Conservation (phyloP, 495 filamentous ascomycete species). For the Penicillium samsonianum region DNA sequence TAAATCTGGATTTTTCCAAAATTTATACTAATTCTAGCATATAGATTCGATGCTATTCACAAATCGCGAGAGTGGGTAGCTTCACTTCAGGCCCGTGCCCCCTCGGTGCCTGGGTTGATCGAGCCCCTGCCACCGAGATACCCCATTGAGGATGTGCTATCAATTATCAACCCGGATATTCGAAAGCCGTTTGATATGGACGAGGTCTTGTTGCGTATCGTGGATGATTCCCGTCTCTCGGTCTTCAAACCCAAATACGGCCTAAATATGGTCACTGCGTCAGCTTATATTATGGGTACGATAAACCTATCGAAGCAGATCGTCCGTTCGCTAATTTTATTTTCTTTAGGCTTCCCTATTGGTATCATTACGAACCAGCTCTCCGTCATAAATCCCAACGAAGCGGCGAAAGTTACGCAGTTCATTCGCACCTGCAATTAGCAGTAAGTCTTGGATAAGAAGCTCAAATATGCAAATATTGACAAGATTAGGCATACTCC, state of each 20-base stretch:
- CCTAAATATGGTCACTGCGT: slow-evolving; percentile 31
- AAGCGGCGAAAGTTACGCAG: slow-evolving; percentile 30
- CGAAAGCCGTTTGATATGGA: slow-evolving; percentile 36
- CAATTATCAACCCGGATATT: slow-evolving; percentile 33
- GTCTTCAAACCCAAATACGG: slow-evolving; percentile 37
- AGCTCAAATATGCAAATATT: not conserved
- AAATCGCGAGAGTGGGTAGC: slow-evolving; percentile 37
- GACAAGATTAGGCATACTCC: slow-evolving; percentile 21
- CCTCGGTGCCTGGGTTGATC: slow-evolving; percentile 2
- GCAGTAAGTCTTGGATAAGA: slow-evolving; percentile 12
- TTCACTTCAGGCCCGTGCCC: slow-evolving; percentile 18
- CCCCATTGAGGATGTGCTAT: slow-evolving; percentile 28
- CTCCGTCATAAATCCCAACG: slow-evolving; percentile 33
- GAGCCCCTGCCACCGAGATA: slow-evolving; percentile 20
- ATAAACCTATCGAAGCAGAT: not conserved
- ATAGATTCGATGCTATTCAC: slow-evolving; percentile 35
- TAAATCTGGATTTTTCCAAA: not conserved
- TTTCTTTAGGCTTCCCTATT: slow-evolving; percentile 23
- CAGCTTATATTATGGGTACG: slow-evolving; percentile 34
- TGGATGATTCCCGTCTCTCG: slow-evolving; percentile 30
- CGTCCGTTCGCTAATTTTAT: not conserved
- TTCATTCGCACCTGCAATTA: slow-evolving; percentile 39
- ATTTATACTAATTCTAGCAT: not conserved
- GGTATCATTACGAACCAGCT: slow-evolving; percentile 38
- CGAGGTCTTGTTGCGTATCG: slow-evolving; percentile 34